Evolutionary conservation across 2,329 filamentous ascomycete genomes (phyloP).

Genomic region (Ceratocystiopsis sp.): DNA sequence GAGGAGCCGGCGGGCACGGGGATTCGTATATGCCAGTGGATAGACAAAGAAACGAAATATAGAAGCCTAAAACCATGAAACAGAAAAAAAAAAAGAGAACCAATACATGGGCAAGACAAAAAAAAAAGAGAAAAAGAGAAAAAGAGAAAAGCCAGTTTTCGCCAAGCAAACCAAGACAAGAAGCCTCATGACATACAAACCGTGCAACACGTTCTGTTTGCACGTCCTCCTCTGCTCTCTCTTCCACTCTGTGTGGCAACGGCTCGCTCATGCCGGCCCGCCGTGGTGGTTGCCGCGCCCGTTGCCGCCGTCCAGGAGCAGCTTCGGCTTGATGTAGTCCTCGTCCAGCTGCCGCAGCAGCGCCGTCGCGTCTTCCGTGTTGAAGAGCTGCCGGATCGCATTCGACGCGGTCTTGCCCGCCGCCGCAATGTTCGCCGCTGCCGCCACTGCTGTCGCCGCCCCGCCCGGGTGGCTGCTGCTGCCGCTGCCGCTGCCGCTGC

Average conservation of each 20-base stretch:
- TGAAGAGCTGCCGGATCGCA: conserved; percentile 66
- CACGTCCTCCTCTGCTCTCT: neutral
- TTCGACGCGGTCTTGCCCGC: conserved; percentile 49
- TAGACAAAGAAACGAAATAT: neutral
- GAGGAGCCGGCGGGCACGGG: no score
- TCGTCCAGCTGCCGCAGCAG: conserved; percentile 90
- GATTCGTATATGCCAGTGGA: neutral
- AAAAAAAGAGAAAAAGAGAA: neutral
- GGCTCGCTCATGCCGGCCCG: conserved; percentile 3
- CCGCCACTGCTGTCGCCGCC: neutral
- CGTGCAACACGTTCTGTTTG: neutral
- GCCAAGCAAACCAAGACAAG: neutral
- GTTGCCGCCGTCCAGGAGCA: conserved; percentile 12
- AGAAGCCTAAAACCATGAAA: neutral
- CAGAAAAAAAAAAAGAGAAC: neutral
- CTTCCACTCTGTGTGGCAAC: no score
- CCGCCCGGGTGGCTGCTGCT: neutral
- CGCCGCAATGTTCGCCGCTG: neutral
- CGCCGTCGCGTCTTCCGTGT: conserved; percentile 72
- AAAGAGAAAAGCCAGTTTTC: neutral
- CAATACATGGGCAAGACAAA: neutral
- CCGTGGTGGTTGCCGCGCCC: conserved; percentile 9
- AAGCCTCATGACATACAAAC: neutral
- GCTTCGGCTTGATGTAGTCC: conserved; percentile 21
- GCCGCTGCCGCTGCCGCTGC: conserved; percentile 12